Percentiles rank a stretch among this genome's conserved stretches.
Conservation (phyloP, 2,329 filamentous ascomycete species). For the Shiraia bambusicola region DNA sequence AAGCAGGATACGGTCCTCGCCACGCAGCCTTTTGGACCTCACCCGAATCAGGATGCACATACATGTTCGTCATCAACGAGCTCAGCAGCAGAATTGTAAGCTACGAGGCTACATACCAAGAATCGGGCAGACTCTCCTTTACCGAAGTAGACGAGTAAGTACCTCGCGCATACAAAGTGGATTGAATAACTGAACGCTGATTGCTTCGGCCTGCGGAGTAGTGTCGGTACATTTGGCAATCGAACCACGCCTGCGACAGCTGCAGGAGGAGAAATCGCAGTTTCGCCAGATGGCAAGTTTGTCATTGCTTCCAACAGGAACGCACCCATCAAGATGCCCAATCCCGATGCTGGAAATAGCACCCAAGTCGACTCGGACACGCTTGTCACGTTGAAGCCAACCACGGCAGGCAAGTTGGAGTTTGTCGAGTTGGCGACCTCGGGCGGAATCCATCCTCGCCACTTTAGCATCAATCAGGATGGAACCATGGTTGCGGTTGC, state of each 20-base stretch:
- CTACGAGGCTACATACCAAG: slow-evolving; percentile 57
- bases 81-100: slow-evolving; percentile 59
- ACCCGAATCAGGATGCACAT: slow-evolving; percentile 27
- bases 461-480: slow-evolving; percentile 66
- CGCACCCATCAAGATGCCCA: slow-evolving; percentile 55
- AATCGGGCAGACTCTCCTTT: slow-evolving; percentile 48
- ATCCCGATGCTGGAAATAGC: slow-evolving; percentile 43
- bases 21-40: slow-evolving; percentile 61
- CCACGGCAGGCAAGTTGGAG: slow-evolving; percentile 55
- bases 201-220: too few relatives aligned
- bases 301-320: slow-evolving; percentile 69
- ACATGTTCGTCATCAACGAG: slow-evolving; percentile 64
- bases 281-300: slow-evolving; percentile 60
- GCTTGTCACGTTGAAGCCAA: slow-evolving; percentile 53
- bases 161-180: too few relatives aligned
- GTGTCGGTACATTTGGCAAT: slow-evolving; percentile 43
- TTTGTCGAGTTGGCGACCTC: slow-evolving; percentile 62
- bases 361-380: slow-evolving; percentile 54
- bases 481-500: slow-evolving; percentile 67
- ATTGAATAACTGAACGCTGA: too few relatives aligned
- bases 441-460: slow-evolving; percentile 66
- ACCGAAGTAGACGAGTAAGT: slow-evolving; percentile 46
- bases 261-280: slow-evolving; percentile 57
- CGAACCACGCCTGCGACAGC: slow-evolving; percentile 31
- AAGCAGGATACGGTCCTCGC: slow-evolving; percentile 63